Percentiles rank a stretch among this genome's conserved stretches.
phyloP scores from a whole-genome alignment of 2,329 filamentous ascomycete species.

The Chrysoporthe austroafricana region DNA sequence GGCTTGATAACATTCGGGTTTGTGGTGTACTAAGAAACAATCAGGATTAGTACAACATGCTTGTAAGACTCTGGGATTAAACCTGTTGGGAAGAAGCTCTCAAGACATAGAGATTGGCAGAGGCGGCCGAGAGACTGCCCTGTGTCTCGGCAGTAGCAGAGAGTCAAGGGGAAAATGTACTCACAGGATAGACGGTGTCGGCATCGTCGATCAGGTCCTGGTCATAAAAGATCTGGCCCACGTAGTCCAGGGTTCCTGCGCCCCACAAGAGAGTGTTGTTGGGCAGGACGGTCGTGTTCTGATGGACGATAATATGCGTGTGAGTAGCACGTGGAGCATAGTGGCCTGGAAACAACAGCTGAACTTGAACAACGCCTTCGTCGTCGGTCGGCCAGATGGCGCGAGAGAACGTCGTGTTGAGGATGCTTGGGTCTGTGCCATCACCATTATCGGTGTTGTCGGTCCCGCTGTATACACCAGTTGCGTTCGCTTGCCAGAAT shows the following conservation, averaged over 20 bases:
- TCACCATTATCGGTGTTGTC: conserved; percentile 13
- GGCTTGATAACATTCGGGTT: conserved; percentile 52
- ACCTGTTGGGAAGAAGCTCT: not conserved
- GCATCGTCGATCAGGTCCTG: conserved; percentile 58
- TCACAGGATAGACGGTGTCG: conserved; percentile 47
- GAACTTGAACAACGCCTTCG: conserved; percentile 17
- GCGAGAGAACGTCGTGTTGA: conserved; percentile 19
- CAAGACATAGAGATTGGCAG: not conserved
- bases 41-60: not conserved
- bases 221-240: conserved; percentile 69
- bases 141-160: not conserved
- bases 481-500: conserved; percentile 44
- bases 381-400: conserved; percentile 19
- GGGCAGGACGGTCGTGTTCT: conserved; percentile 38
- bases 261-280: conserved; percentile 42
- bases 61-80: not conserved
- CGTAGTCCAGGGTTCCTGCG: conserved; percentile 52
- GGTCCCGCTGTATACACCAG: conserved; percentile 16
- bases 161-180: not conserved
- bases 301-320: conserved; percentile 40
- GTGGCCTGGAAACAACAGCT: conserved; percentile 17
- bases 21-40: conserved; percentile 40
- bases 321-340: conserved; percentile 19
- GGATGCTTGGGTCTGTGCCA: conserved; percentile 8
- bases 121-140: not conserved